Conservation (phyloP, 805 yeast genomes). For the Blastobotrys mokoenaii region DNA sequence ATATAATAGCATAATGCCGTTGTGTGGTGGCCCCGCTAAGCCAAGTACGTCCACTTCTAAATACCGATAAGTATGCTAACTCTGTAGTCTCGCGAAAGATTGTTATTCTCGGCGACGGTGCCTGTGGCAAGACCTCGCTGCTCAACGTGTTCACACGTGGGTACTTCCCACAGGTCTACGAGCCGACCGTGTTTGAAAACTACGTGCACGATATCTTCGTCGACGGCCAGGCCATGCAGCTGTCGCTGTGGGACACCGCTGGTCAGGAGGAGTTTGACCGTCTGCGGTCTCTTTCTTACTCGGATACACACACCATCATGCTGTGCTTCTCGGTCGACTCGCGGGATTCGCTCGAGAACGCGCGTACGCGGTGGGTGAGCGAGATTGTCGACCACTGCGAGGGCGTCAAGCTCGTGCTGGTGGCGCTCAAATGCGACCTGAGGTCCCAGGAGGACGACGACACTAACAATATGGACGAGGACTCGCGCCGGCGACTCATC, state of each 20-base stretch:
- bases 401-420: constrained; percentile 87
- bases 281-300: constrained; percentile 81
- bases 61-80: constrained; percentile 10
- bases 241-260: constrained; percentile 97
- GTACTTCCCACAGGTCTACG: constrained; percentile 95
- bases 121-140: constrained; percentile 95
- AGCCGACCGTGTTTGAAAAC: constrained; percentile 96
- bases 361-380: constrained; percentile 93
- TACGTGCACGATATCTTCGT: constrained; percentile 95
- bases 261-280: constrained; percentile 98
- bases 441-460: constrained; percentile 52
- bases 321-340: constrained; percentile 93
- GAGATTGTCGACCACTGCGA: constrained; percentile 96
- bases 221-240: constrained; percentile 85
- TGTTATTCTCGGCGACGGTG: constrained; percentile 95
- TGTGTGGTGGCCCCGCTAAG: constrained; percentile 31
- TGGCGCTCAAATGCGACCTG: constrained; percentile 90
- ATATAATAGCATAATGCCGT: constrained; percentile 25
- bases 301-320: constrained; percentile 96
- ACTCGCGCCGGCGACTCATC: constrained; percentile 43
- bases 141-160: constrained; percentile 95
- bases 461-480: constrained; percentile 23
- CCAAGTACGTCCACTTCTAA: constrained; percentile 30
- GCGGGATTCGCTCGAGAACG: constrained; percentile 88
- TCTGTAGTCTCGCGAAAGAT: constrained; percentile 75